phyloP scores from a whole-genome alignment of 768 basidiomycete genomes.

The Dacryopinax spathularia region DNA sequence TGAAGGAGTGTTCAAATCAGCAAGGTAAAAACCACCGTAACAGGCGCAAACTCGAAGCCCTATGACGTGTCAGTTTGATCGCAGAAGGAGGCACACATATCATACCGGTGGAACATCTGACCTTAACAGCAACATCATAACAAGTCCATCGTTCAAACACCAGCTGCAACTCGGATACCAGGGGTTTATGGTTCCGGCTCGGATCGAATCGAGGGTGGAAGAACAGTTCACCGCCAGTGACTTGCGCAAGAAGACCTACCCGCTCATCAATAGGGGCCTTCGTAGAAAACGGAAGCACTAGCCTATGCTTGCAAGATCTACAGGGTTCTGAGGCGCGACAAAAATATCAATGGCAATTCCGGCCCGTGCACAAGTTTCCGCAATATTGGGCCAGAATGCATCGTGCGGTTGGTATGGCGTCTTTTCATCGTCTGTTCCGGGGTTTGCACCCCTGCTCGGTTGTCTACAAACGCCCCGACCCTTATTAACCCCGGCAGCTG shows the following conservation, averaged over 20 bases:
- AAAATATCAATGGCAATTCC: conserved; percentile 87
- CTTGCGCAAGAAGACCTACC: conserved; percentile 46
- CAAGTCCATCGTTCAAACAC: conserved; percentile 54
- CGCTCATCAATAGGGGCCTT: conserved; percentile 6
- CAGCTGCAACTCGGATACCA: conserved; percentile 65
- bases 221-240: conserved; percentile 82
- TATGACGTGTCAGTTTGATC: neutral
- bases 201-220: conserved; percentile 83
- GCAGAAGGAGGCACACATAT: neutral
- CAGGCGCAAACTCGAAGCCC: conserved; percentile 45
- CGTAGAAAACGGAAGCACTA: conserved; percentile 13
- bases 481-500: conserved; percentile 49
- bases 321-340: conserved; percentile 60
- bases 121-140: conserved; percentile 64
- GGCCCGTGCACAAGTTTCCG: conserved; percentile 74
- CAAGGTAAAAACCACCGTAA: conserved; percentile 46
- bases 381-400: conserved; percentile 64
- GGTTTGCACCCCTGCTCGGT: conserved; percentile 41
- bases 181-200: conserved; percentile 42
- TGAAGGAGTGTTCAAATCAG: conserved; percentile 53
- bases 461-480: conserved; percentile 58
- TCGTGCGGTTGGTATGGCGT: conserved; percentile 66
- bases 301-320: conserved; percentile 83
- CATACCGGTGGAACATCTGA: conserved; percentile 75
- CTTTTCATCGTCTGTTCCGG: conserved; percentile 78